phyloP scores from a whole-genome alignment of 148 eudicot genomes.

The Cornus florida region DNA sequence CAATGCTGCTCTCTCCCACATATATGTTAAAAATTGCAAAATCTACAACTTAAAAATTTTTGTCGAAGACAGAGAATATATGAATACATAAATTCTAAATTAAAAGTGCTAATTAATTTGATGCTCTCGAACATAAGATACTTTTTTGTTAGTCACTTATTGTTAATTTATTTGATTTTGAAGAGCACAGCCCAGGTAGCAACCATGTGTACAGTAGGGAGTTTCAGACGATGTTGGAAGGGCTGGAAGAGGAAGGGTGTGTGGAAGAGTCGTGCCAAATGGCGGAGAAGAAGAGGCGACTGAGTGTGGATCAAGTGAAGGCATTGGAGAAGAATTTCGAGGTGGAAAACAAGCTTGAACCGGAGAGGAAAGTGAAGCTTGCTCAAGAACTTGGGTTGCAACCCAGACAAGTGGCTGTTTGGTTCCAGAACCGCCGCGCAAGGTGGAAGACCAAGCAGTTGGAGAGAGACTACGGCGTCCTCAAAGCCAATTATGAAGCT shows the following conservation, averaged over 20 bases:
- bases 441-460: slow-evolving; percentile 92
- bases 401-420: slow-evolving; percentile 97
- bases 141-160: too few relatives aligned
- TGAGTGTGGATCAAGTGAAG: slow-evolving; percentile 79
- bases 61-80: too few relatives aligned
- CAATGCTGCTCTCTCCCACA: too few relatives aligned
- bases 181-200: slow-evolving; percentile 45
- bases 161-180: slow-evolving; percentile 25
- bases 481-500: slow-evolving; percentile 64
- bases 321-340: slow-evolving; percentile 91
- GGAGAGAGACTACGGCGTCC: slow-evolving; percentile 79
- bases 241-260: slow-evolving; percentile 69
- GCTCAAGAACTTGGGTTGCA: slow-evolving; percentile 90
- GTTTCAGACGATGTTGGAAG: slow-evolving; percentile 66
- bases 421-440: slow-evolving; percentile 97
- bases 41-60: too few relatives aligned
- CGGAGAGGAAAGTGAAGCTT: slow-evolving; percentile 81
- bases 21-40: too few relatives aligned
- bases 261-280: slow-evolving; percentile 57
- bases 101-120: too few relatives aligned
- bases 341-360: slow-evolving; percentile 90
- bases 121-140: too few relatives aligned
- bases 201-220: slow-evolving; percentile 54
- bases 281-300: slow-evolving; percentile 68
- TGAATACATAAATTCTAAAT: too few relatives aligned